Evolutionary conservation across 345 rosid species (phyloP), one percentile per base, ranked within the genome.

Genomic region (Eucalyptus coolabah): DNA sequence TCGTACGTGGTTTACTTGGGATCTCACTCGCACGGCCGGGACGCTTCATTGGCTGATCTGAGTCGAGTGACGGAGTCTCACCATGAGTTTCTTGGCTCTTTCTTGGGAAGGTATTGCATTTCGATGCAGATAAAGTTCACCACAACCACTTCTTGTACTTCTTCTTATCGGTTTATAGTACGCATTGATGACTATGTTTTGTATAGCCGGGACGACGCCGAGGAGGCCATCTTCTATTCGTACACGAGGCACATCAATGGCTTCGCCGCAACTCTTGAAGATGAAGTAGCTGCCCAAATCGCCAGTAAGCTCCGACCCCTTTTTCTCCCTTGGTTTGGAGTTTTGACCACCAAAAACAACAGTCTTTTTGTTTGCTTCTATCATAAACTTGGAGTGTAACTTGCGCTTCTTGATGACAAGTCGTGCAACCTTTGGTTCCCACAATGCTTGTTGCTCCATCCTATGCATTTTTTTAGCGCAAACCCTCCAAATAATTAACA

Each of bases 1-100:
- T 90, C 98, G 8, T 96, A 93, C 89, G 93, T 96, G 50, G 97
- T 97, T 42, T 97, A 97, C 95, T 87, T 96, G 89, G 99, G 99
- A 90, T 93, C 91, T n/a, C 97, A 97, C 90, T 92, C 91, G 21
- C 98, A 94, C 87, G 93, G 93, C 42, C 90, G 89, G 42, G 88
- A 91, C 37, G 86, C 91, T 12, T 90, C 96, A 16, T 51, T 92
- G 50, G 93, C 90, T 77, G 92, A 92, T 32, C 88, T 92, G 40
- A 91, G 91, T 49, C 92, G 54, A 12, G 98, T 93, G 37, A 94
- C 89, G 3, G 91, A 94, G 67, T 93, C 96, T 50, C 99, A 97
- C 87, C 89, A 91, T 59, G 89, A 94, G 86, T 93, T 97, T 90
- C 99, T 97, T 32, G 94, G 93, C 59, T 96, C 97, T 19, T 95